Evolutionary conservation across 2,329 filamentous ascomycete species (phyloP), one percentile per base, ranked within the genome.

Genomic region (Diatrype stigma): DNA sequence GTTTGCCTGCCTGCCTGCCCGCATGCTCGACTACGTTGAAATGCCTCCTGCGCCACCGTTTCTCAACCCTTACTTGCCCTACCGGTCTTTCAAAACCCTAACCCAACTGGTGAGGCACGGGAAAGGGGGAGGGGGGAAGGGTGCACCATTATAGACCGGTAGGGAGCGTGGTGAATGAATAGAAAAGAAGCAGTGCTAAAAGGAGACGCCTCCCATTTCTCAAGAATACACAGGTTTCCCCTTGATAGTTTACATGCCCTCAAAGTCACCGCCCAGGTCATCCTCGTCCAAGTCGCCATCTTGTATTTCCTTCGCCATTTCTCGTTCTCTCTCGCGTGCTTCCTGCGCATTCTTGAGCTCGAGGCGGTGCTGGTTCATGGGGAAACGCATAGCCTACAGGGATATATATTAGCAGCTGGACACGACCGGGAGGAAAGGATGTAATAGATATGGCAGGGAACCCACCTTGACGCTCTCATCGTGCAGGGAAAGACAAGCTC

Each of bases 301-400:
- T 72, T 96, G 90, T 67, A 99, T 97, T 78, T 99, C 94, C 80
- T 97, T 97, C 56, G 92, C 94, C 79, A 99, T 84, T 73, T 99
- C 94, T 17, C 94, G 83, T 77, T 99, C 94, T 19, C 94, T 82
- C 71, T 99, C 94, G 47, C 94, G 83, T n/a, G 94, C 94, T 73
- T 99, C 95, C 71, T 97, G 93, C 0, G 94, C 94, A 64, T 96
- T 97, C 82, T 96, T 97, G 50, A 99, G 81, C 73, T 99, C 94
- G 50, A 97, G 79, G 17, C 94, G 85, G 73, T 99, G 94, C 72
- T 97, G 94, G 76, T 99, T 96, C 93, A 97, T 97, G 2, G 94
- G 94, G 74, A 97, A 99, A 50, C 94, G 85, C 94, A 99, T 99
- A 23, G 94, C 93, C 89, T 93, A 47, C 6, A 53, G 42, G 44